Conservation (phyloP, 2,329 filamentous ascomycete species). For the Corynespora cassiicola region DNA sequence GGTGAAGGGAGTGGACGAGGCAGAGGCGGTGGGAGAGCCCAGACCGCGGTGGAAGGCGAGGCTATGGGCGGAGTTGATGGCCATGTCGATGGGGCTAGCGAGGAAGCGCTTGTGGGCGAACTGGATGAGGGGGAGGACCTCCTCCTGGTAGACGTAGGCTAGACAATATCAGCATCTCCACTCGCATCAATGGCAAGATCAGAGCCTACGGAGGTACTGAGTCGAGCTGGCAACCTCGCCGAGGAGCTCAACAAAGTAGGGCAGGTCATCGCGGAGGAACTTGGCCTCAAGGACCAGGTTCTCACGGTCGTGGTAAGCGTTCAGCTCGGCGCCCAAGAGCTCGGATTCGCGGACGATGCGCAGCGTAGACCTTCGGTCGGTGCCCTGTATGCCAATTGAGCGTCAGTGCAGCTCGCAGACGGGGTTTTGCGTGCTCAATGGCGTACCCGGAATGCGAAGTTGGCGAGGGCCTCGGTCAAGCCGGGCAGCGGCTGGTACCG, state of each 20-base stretch:
- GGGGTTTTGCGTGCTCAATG: constrained; percentile 16
- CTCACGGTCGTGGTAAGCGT: constrained; percentile 88
- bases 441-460: constrained; percentile 94
- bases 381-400: constrained; percentile 68
- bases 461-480: constrained; percentile 86
- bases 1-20: constrained; percentile 72
- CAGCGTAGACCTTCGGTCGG: constrained; percentile 83
- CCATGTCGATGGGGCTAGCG: constrained; percentile 69
- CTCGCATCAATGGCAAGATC: constrained; percentile 25
- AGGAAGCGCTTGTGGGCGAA: constrained; percentile 77
- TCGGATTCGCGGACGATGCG: constrained; percentile 95
- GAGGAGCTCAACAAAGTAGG: constrained; percentile 96
- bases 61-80: constrained; percentile 83
- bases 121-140: constrained; percentile 79
- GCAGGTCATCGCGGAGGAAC: constrained; percentile 94
- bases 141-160: constrained; percentile 92
- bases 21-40: constrained; percentile 77
- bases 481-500: constrained; percentile 91
- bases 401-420: constrained; percentile 29
- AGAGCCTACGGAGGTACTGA: constrained; percentile 72
- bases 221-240: constrained; percentile 89
- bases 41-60: constrained; percentile 94
- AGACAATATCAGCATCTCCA: constrained; percentile 14
- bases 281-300: constrained; percentile 90
- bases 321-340: constrained; percentile 90